Evolutionary conservation across 139 green algal species (phyloP), one percentile per base, ranked within the genome.

Genomic region (Chara braunii): DNA sequence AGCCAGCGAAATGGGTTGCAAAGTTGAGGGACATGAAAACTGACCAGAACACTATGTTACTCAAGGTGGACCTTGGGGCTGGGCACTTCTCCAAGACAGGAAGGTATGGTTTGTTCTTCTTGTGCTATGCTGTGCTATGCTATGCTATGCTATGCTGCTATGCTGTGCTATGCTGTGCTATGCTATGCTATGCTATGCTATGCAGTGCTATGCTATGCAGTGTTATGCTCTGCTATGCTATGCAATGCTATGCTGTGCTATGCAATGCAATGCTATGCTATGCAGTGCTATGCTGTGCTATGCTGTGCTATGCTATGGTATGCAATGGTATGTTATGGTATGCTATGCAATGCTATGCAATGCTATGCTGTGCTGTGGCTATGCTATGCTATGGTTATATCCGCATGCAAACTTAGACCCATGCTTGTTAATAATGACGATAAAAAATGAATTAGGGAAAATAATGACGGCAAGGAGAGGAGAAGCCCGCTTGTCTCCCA

Each of bases 1-100:
- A 87, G 75, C 83, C 84, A 0, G 85, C 85, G 58, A 97, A 96
- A 77, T 89, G 80, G 43, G 86, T 94, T 34, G 85, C 87, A n/a
- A n/a, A n/a, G n/a, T n/a, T n/a, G n/a, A n/a, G n/a, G n/a, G n/a
- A n/a, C n/a, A n/a, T n/a, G n/a, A n/a, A n/a, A n/a, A n/a, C n/a
- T n/a, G n/a, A n/a, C n/a, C n/a, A n/a, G n/a, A n/a, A n/a, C 80
- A 3, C 56, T 70, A 76, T 0, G 76, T 57, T 48, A 18, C 18
- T 48, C 40, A 48, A 48, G 40, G 18, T 18, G 18, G 40, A 48
- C 40, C 18, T 18, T 18, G 40, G 40, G 18, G 40, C 40, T 48
- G 40, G 40, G 40, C 40, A 48, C 40, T 48, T 48, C 40, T 48
- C 40, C 40, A 48, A 48, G 40, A 26, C 40, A 26, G 40, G 40